A percentile compares a stretch with the other conserved stretches of the same genome.
phyloP scores from a whole-genome alignment of 192 early-diverging fungal species.

The Coemansia sp. region DNA sequence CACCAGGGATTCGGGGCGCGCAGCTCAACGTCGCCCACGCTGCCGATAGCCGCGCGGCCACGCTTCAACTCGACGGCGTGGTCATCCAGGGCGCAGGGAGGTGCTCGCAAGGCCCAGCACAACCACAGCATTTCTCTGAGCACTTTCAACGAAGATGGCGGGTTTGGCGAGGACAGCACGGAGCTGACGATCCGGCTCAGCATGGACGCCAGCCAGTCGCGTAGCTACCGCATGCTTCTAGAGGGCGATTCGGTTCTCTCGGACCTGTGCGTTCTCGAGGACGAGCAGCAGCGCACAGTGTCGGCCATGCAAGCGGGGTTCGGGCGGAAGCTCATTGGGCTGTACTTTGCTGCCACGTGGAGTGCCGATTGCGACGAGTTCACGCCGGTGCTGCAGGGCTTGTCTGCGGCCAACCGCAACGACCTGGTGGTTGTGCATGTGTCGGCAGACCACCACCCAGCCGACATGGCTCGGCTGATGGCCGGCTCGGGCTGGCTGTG shows the following conservation, averaged over 20 bases:
- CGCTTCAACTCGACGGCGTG: conserved; percentile 36
- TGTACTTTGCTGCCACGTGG: conserved; percentile 51
- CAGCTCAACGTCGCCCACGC: conserved; percentile 21
- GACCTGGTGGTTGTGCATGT: conserved; percentile 40
- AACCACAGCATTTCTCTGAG: no score
- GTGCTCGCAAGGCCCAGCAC: conserved; percentile 5
- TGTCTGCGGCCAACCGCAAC: conserved; percentile 25
- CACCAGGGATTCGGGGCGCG: conserved; percentile 6
- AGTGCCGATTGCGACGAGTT: conserved; percentile 51
- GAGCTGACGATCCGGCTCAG: conserved; percentile 48
- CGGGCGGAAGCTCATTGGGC: conserved; percentile 20
- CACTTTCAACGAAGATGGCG: background rate
- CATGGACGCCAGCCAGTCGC: conserved; percentile 45
- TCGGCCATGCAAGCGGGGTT: conserved; percentile 23
- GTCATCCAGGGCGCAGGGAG: conserved; percentile 9
- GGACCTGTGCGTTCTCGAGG: conserved; percentile 33
- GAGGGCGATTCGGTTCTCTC: conserved; percentile 35
- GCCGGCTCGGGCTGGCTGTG: conserved; percentile 40
- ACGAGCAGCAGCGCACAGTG: conserved; percentile 38
- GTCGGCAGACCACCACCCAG: conserved; percentile 41
- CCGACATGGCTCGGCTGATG: conserved; percentile 44
- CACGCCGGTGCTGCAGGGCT: conserved; percentile 22
- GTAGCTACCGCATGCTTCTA: conserved; percentile 40
- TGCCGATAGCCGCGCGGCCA: conserved; percentile 34
- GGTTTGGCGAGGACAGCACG: conserved; percentile 2